These are phyloP conservation scores for Neolentinus lepideus DNA, from an alignment of 1,284 basidiomycete species.

Conservation along the genomic window DNA sequence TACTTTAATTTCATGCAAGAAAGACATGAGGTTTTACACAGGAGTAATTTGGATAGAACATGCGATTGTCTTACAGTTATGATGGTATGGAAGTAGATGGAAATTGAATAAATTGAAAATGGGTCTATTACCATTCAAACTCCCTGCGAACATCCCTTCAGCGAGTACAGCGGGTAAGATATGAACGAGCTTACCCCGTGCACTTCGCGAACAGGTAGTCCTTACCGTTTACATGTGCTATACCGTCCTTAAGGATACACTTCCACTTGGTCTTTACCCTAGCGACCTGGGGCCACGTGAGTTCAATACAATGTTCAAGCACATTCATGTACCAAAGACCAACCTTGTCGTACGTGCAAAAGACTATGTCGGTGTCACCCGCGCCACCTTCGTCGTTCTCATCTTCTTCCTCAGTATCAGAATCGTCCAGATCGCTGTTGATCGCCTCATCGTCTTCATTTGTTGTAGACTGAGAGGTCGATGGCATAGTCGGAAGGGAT, in stretches of 20 bases:
- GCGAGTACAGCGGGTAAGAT: not conserved
- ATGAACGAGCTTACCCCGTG: conserved; percentile 54
- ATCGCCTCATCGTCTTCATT: conserved; percentile 73
- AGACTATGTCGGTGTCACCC: conserved; percentile 86
- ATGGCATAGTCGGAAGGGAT: conserved; percentile 24
- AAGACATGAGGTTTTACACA: not conserved
- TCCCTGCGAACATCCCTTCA: conserved; percentile 17
- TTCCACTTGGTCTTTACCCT: conserved; percentile 99
- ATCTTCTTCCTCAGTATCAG: conserved; percentile 75
- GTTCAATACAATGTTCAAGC: not conserved
- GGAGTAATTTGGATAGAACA: not conserved
- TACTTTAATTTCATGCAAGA: too few species aligned
- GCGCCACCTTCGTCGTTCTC: conserved; percentile 66
- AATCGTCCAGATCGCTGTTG: conserved; percentile 95
- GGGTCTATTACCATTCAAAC: conserved; percentile 28
- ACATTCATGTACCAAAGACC: conserved; percentile 11
- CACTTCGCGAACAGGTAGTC: conserved; percentile 98
- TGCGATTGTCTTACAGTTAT: not conserved
- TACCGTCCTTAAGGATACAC: conserved; percentile 97
- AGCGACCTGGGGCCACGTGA: conserved; percentile 61
- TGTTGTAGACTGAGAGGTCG: conserved; percentile 20
- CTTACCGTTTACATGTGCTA: conserved; percentile 94
- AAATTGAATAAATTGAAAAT: not conserved
- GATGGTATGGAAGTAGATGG: not conserved
- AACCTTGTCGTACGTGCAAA: conserved; percentile 99